Evolutionary conservation across 495 filamentous ascomycete genomes (phyloP).

Genomic region (Penicillium psychrofluorescens): DNA sequence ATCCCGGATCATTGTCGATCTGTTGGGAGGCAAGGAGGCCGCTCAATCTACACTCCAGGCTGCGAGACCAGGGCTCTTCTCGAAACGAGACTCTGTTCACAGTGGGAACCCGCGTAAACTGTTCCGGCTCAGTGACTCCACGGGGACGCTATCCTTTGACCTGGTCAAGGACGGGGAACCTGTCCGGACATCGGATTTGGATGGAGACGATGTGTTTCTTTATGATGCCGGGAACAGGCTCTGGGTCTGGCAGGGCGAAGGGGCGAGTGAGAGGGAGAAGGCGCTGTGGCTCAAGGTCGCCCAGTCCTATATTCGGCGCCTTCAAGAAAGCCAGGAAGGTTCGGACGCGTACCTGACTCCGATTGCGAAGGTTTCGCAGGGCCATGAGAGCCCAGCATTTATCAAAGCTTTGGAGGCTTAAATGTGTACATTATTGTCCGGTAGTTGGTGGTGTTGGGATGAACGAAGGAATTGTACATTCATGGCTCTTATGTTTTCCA

Average conservation of each 20-base stretch:
- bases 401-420: constrained; percentile 22
- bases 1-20: constrained; percentile 41
- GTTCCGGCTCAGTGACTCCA: constrained; percentile 49
- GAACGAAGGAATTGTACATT: too few relatives aligned
- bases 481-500: too few relatives aligned
- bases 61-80: constrained; percentile 29
- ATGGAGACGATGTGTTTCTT: constrained; percentile 52
- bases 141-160: constrained; percentile 44
- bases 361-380: constrained; percentile 46
- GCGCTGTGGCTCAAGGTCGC: constrained; percentile 51
- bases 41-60: constrained; percentile 23
- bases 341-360: constrained; percentile 37
- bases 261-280: constrained; percentile 46
- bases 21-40: constrained; percentile 45
- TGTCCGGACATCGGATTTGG: constrained; percentile 36
- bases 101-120: constrained; percentile 32
- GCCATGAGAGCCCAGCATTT: constrained; percentile 46
- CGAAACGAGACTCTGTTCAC: constrained; percentile 9
- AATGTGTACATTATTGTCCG: background rate
- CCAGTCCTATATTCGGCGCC: constrained; percentile 44
- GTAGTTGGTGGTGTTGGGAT: too few relatives aligned
- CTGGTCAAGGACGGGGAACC: constrained; percentile 42
- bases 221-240: constrained; percentile 43
- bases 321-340: constrained; percentile 31
- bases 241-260: constrained; percentile 55